Evolutionary conservation across 129 eudicot species (phyloP).

Genomic region (Flaveria sonorensis): DNA sequence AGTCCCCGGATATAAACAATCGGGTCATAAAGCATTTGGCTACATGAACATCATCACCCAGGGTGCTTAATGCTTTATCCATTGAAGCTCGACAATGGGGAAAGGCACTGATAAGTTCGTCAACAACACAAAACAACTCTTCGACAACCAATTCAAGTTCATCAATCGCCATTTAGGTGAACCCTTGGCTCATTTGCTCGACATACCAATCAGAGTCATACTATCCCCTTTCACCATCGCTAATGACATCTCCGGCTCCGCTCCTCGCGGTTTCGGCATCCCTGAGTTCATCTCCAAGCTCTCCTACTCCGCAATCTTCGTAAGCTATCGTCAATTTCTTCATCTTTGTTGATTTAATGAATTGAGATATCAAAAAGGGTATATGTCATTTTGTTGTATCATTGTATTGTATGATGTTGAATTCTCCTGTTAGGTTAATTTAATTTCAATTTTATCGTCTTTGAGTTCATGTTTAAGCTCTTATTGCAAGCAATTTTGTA

Average conservation of each 20-base stretch:
- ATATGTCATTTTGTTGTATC: too few species aligned
- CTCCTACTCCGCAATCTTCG: constrained; percentile 74
- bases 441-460: too few species aligned
- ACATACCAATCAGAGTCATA: constrained; percentile 60
- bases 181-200: constrained; percentile 47
- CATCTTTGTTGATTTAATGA: background rate
- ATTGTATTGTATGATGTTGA: too few species aligned
- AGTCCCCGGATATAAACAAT: background rate
- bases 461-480: too few species aligned
- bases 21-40: constrained; percentile 4
- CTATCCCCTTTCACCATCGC: constrained; percentile 66
- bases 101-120: constrained; percentile 47
- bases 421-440: too few species aligned
- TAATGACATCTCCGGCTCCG: constrained; percentile 70
- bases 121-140: constrained; percentile 33
- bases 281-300: constrained; percentile 83
- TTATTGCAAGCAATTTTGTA: too few species aligned
- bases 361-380: background rate
- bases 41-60: background rate
- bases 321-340: constrained; percentile 30
- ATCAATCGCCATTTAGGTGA: constrained; percentile 54
- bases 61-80: constrained; percentile 23
- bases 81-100: constrained; percentile 35
- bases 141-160: constrained; percentile 38
- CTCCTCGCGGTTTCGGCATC: constrained; percentile 92